phyloP scores from a whole-genome alignment of 495 filamentous ascomycete genomes.

The Xylaria palmicola region DNA sequence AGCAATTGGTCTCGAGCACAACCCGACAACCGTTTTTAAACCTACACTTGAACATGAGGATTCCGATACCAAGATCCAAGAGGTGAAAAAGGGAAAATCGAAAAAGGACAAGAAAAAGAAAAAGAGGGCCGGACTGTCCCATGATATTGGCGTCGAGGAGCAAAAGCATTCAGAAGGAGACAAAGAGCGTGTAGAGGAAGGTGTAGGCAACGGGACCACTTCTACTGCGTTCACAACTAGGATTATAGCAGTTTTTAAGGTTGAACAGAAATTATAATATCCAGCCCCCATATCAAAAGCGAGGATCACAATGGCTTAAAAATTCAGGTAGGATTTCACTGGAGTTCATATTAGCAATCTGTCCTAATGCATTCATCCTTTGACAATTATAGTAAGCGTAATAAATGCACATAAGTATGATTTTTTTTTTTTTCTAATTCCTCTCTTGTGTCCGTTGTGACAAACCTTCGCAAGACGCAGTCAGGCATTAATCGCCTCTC shows the following conservation, averaged over 20 bases:
- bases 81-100: neutral
- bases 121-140: neutral
- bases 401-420: neutral
- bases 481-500: neutral
- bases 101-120: neutral
- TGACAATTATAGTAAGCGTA: neutral
- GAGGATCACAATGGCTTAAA: neutral
- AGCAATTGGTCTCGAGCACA: neutral
- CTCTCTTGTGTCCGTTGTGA: too few relatives aligned
- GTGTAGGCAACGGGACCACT: neutral
- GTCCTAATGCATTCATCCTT: neutral
- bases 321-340: neutral
- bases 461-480: neutral
- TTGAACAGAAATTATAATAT: neutral
- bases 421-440: neutral
- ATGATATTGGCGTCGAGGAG: neutral
- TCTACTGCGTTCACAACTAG: neutral
- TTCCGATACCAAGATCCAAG: neutral
- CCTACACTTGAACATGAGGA: neutral
- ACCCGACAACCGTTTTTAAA: neutral
- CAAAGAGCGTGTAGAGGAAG: neutral
- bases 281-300: neutral
- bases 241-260: neutral
- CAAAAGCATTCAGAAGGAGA: neutral
- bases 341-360: neutral